Evolutionary conservation across 208 protist species (phyloP).

Genomic region (Acanthamoeba rhysodes): DNA sequence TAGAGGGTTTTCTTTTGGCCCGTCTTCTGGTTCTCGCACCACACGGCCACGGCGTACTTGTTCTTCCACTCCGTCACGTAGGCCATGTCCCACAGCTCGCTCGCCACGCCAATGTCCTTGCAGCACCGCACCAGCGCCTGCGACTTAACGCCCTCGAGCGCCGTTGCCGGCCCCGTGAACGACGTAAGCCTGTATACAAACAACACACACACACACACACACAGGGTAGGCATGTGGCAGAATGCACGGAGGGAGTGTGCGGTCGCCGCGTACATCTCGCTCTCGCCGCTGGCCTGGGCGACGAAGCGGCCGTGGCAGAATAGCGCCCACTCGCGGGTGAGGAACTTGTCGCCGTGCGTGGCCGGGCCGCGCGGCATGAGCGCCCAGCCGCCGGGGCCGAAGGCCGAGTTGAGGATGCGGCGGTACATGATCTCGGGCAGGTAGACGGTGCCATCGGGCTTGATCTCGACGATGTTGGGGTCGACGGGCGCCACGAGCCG

Average conservation of each 20-base stretch:
- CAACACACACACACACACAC: background rate
- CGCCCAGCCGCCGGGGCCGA: conserved; percentile 76
- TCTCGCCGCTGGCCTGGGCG: conserved; percentile 78
- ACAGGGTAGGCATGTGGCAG: background rate
- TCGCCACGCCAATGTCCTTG: conserved; percentile 84
- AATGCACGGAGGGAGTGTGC: background rate
- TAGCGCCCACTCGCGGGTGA: conserved; percentile 81
- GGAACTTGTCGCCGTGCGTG: background rate
- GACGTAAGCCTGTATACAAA: background rate
- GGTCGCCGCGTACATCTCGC: background rate
- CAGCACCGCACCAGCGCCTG: conserved; percentile 87
- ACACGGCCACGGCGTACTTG: conserved; percentile 66
- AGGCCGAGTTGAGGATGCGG: conserved; percentile 81
- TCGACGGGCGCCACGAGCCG: conserved; percentile 73
- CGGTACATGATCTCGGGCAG: conserved; percentile 85
- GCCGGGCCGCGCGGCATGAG: conserved; percentile 19
- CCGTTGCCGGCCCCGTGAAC: background rate
- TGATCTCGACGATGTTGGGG: conserved; percentile 81
- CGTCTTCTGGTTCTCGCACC: conserved; percentile 74
- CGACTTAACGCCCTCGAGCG: conserved; percentile 81
- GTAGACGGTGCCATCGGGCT: conserved; percentile 84
- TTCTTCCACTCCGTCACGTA: conserved; percentile 83
- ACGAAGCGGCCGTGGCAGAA: conserved; percentile 82
- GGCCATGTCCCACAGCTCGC: conserved; percentile 82
- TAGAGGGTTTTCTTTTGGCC: conserved; percentile 75